Percentiles rank a stretch among this genome's conserved stretches.
phyloP scores from a whole-genome alignment of 2,329 filamentous ascomycete genomes.

The Albifimbria verrucaria region DNA sequence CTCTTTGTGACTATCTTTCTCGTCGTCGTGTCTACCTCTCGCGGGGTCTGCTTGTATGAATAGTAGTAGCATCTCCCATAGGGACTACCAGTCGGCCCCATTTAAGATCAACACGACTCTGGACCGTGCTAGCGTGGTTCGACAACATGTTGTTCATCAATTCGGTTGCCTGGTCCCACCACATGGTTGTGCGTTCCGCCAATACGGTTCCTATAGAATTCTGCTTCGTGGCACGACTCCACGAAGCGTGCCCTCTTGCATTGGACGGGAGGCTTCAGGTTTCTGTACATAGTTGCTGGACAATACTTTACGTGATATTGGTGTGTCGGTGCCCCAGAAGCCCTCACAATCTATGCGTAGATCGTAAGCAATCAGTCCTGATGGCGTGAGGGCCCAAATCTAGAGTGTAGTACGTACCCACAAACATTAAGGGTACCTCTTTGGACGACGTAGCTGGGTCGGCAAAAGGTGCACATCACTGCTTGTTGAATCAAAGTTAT shows the following conservation, averaged over 20 bases:
- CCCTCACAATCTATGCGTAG: constrained; percentile 6
- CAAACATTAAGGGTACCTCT: constrained; percentile 6
- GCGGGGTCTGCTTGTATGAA: not conserved
- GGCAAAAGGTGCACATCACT: constrained; percentile 11
- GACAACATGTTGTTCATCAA: not conserved
- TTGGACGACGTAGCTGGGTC: constrained; percentile 7
- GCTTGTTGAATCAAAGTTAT: constrained; percentile 7
- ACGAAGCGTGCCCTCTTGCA: not conserved
- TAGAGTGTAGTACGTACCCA: not conserved
- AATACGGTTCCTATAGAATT: not conserved
- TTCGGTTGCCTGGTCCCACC: too few relatives aligned
- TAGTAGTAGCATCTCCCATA: not conserved
- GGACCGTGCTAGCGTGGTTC: not conserved
- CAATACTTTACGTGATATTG: not conserved
- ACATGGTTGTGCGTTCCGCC: not conserved
- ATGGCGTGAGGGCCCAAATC: not conserved
- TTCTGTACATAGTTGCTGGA: not conserved
- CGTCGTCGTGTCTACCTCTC: not conserved
- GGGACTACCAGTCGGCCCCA: constrained; percentile 1
- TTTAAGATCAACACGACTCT: constrained; percentile 1
- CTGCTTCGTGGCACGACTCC: rapidly evolving
- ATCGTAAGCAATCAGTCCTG: not conserved
- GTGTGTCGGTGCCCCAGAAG: constrained; percentile 1
- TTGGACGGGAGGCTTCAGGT: rapidly evolving
- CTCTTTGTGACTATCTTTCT: constrained; percentile 3